phyloP scores from a whole-genome alignment of 179 eudicot genomes.

The Corrigiola litoralis region DNA sequence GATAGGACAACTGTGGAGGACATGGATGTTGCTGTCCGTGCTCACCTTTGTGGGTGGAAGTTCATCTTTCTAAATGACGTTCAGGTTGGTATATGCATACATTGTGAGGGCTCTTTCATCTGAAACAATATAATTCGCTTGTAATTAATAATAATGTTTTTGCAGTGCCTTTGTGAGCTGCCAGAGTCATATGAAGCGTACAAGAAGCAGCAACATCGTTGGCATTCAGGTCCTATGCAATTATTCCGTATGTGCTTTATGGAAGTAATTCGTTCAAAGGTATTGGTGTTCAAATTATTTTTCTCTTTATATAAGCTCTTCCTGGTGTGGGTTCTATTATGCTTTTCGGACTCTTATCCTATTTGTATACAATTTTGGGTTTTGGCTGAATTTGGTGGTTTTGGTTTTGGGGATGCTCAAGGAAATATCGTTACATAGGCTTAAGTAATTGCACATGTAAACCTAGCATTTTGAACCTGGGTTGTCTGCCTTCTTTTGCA shows the following conservation, averaged over 20 bases:
- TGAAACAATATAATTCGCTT: constrained; percentile 5
- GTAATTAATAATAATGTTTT: constrained; percentile 12
- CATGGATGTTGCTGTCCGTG: constrained; percentile 99
- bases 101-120: neutral
- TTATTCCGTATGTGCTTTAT: constrained; percentile 78
- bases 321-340: neutral
- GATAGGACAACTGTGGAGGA: constrained; percentile 95
- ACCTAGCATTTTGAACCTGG: neutral
- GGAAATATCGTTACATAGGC: neutral
- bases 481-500: no score
- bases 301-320: neutral
- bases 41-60: constrained; percentile 95
- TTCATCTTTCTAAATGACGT: constrained; percentile 82
- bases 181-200: constrained; percentile 92
- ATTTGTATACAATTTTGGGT: neutral
- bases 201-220: constrained; percentile 87
- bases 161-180: constrained; percentile 89
- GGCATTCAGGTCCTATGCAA: constrained; percentile 99
- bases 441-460: neutral
- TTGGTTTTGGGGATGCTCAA: no score
- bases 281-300: constrained; percentile 13
- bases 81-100: constrained; percentile 42
- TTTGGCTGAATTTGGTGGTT: neutral
- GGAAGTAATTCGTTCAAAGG: constrained; percentile 73
- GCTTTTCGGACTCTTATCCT: neutral